Evolutionary conservation across 1,284 basidiomycete species (phyloP), one percentile per base, ranked within the genome.

Genomic region (Phellinidium pouzarii): DNA sequence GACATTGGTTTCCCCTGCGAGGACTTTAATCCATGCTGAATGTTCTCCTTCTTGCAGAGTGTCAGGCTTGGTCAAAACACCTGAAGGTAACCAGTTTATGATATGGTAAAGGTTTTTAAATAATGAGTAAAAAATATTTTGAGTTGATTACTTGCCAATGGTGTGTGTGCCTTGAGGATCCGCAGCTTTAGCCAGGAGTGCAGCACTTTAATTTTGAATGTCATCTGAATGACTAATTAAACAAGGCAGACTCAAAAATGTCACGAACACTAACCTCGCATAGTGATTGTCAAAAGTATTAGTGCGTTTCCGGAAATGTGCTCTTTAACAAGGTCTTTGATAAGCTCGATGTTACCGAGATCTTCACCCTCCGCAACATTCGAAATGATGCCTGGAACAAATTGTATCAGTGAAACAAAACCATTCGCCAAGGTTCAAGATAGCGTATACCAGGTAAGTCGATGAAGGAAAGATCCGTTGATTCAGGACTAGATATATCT

Each of bases 401-500:
- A 1, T 26, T 12, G 17, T 31, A 19, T 17, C 27, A 5, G 6
- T 12, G 19, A 37, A 46, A 17, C 25, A 36, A 47, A 3, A 46
- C 6, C 14, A 29, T 42, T 6, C 11, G 23, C 2, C n/a, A n/a
- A n/a, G n/a, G n/a, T n/a, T n/a, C n/a, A n/a, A 31, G 45, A 31
- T 5, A 6, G 4, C 2, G 53, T 59, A 19, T 55, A 74, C 73
- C 74, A 3, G 74, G 74, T 12, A 76, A 62, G 54, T 77, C 74
- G 27, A 75, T 65, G 54, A 77, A 76, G 0, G 68, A 65, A 29
- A 77, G 48, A 48, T 76, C 73, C 0, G 71, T 70, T 8, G 73
- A 54, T 0, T 72, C 71, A 0, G 73, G 72, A 17, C 72, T 75
- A 47, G 66, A 59, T 0, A 78, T 53, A 37, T 75, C 71, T 12